These are phyloP conservation scores for Apiospora aurea DNA, from an alignment of 2,329 filamentous ascomycete species.

Conservation along the genomic window DNA sequence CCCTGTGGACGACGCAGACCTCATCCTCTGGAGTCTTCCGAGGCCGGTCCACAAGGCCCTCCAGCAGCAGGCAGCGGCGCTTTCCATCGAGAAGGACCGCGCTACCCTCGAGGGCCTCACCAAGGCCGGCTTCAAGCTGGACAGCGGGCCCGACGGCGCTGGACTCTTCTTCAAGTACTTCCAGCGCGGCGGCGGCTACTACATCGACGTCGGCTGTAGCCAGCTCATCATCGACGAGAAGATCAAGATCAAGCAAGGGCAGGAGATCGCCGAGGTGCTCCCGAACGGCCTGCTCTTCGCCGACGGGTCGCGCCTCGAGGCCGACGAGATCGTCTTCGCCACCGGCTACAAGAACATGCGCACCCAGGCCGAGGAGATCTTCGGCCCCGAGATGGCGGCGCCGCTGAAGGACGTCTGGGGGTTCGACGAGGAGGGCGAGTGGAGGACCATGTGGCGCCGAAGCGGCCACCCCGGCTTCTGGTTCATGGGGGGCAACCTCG, in stretches of 20 bases:
- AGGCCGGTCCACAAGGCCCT: conserved; percentile 65
- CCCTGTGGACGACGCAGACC: conserved; percentile 70
- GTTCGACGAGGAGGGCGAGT: conserved; percentile 61
- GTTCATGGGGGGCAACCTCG: conserved; percentile 60
- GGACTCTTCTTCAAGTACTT: conserved; percentile 67
- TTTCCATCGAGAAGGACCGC: conserved; percentile 45
- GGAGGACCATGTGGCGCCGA: conserved; percentile 55
- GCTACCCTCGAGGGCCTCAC: conserved; percentile 55
- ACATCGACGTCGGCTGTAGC: conserved; percentile 63
- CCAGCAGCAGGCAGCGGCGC: conserved; percentile 54
- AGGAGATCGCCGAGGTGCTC: conserved; percentile 55
- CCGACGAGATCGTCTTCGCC: conserved; percentile 64
- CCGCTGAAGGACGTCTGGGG: conserved; percentile 68
- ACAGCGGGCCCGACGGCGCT: conserved; percentile 60
- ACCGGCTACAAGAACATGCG: conserved; percentile 72
- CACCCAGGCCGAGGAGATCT: conserved; percentile 64
- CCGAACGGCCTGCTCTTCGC: conserved; percentile 49
- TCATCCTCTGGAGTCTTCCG: conserved; percentile 65
- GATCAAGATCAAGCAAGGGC: conserved; percentile 60
- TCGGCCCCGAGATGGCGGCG: conserved; percentile 68
- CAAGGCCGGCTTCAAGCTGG: conserved; percentile 64
- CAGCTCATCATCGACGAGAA: conserved; percentile 62
- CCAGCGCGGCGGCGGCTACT: conserved; percentile 67
- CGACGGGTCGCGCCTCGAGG: conserved; percentile 57
- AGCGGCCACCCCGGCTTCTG: conserved; percentile 58